Percentiles rank a stretch among this genome's conserved stretches.
Evolutionary conservation across 306 rosid genomes (phyloP).

Genomic region (Senna tora): DNA sequence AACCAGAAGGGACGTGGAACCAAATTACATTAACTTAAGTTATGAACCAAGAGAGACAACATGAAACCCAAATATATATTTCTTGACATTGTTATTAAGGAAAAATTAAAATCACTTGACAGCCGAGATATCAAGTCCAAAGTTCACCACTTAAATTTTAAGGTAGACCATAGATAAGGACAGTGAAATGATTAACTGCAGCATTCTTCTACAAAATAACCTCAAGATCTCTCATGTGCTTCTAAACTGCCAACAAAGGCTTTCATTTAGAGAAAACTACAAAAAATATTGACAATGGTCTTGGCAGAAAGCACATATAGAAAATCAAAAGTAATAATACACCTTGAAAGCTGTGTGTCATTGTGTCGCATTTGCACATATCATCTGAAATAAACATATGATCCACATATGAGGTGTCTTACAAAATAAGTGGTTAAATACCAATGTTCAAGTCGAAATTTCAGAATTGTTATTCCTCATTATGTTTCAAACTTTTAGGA

Average conservation of each 20-base stretch:
- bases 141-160: background rate
- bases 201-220: background rate
- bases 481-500: background rate
- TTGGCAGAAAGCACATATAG: background rate
- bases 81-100: background rate
- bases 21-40: conserved; percentile 19
- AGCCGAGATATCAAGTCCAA: background rate
- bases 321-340: background rate
- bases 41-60: conserved; percentile 7
- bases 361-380: background rate
- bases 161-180: background rate
- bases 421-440: conserved; percentile 13
- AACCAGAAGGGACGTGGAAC: conserved; percentile 34
- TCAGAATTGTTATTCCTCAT: background rate
- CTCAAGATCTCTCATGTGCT: background rate
- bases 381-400: conserved; percentile 2
- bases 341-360: background rate
- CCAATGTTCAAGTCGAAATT: background rate
- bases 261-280: background rate
- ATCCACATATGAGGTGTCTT: background rate
- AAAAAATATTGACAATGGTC: background rate
- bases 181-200: conserved; percentile 7
- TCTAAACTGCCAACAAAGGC: background rate
- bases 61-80: conserved; percentile 4
- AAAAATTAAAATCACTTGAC: conserved; percentile 1